A percentile compares a stretch with the other conserved stretches of the same genome.
phyloP scores from a whole-genome alignment of 257 asterid species.

The Echites panduratus region DNA sequence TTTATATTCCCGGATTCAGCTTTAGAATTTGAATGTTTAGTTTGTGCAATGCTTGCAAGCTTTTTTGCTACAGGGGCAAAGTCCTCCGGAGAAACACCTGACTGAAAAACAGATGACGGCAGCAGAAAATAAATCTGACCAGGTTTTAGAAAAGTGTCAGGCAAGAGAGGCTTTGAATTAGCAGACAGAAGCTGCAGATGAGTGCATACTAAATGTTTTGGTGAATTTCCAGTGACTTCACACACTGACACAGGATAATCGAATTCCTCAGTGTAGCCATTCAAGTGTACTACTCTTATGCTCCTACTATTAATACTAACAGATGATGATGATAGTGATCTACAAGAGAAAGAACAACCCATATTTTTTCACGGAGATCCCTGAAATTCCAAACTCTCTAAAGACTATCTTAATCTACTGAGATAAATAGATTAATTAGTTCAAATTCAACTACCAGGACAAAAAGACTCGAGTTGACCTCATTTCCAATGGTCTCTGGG shows the following conservation, averaged over 20 bases:
- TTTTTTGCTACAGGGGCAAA: constrained; percentile 40
- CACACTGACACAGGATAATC: constrained; percentile 37
- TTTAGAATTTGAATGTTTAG: constrained; percentile 12
- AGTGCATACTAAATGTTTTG: constrained; percentile 39
- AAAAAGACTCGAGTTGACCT: background rate
- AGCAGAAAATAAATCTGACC: constrained; percentile 46
- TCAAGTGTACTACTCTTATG: constrained; percentile 37
- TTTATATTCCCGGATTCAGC: background rate
- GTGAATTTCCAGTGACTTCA: constrained; percentile 34
- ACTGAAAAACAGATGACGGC: constrained; percentile 38
- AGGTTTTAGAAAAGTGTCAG: constrained; percentile 27
- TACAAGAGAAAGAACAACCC: constrained; percentile 36
- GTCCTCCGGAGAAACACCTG: constrained; percentile 42
- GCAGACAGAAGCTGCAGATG: constrained; percentile 39
- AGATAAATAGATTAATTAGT: no score
- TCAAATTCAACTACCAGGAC: no score
- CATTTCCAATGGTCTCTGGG: background rate
- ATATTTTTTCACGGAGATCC: constrained; percentile 4
- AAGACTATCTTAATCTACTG: background rate
- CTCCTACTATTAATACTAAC: constrained; percentile 6
- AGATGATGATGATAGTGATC: constrained; percentile 11
- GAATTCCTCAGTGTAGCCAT: constrained; percentile 40
- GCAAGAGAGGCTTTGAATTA: constrained; percentile 33
- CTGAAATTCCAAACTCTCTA: background rate
- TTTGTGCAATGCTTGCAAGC: constrained; percentile 34